Evolutionary conservation across 23 red algal genomes (phyloP), one percentile per base, ranked within the genome.

Genomic region (Gracilaria caudata): DNA sequence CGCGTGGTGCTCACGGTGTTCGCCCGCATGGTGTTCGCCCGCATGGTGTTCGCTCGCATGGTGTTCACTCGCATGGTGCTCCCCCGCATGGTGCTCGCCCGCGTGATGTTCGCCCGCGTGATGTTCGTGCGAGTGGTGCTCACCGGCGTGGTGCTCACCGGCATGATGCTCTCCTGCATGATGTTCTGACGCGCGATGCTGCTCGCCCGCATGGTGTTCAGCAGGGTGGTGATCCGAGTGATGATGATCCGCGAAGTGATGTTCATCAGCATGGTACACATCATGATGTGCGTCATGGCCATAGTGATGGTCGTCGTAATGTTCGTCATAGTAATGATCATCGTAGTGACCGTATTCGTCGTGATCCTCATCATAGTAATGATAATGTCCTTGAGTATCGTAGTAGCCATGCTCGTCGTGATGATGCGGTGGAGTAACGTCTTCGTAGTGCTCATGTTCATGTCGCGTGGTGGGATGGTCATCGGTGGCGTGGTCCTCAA

Each of bases 1-100:
- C 4, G 70, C 66, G 16, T 73, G 66, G n/a, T 73, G 66, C 35
- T 73, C 66, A 35, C 66, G 66, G n/a, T 73, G 66, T 14, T 73
- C 66, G 66, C 66, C 66, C 17, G 66, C 34, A 25, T 73, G 66
- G n/a, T 73, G 36, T 20, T 73, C 66, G 34, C 36, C 66, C n/a
- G 66, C 34, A 16, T 73, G 66, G 66, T 73, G 36, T 43, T 73
- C 66, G 34, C 36, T 9, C 17, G 66, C 36, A 28, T 73, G 66
- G 66, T 73, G 66, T 25, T 73, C 66, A 3, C 36, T 9, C 1
- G 66, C 36, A 10, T 73, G 66, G 66, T 73, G 66, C 43, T 41
- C 66, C 7, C 4, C 7, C 7, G 66, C 70, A 21, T 75, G 70
- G 70, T 75, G 70, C 19, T 75, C 70, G 33, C 3, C 19, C 28